phyloP scores from a whole-genome alignment of 2,329 filamentous ascomycete species.

The Chalara sp. region DNA sequence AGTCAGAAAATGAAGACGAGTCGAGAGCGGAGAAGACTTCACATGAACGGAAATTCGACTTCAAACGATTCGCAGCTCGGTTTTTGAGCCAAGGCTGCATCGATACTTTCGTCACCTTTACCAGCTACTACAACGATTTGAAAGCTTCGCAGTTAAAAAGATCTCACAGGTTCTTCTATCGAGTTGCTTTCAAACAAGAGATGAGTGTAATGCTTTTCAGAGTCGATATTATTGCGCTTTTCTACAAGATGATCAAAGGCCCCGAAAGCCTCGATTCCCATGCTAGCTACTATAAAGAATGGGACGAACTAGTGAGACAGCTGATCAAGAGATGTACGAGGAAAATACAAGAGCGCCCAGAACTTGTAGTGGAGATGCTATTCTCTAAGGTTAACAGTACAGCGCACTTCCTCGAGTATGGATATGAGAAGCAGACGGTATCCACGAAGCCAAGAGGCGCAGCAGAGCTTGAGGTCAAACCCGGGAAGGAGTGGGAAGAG shows the following conservation, averaged over 20 bases:
- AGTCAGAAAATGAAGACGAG: slow-evolving; percentile 70
- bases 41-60: slow-evolving; percentile 90
- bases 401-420: slow-evolving; percentile 82
- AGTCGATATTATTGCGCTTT: slow-evolving; percentile 80
- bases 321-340: slow-evolving; percentile 75
- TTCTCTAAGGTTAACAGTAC: slow-evolving; percentile 88
- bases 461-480: slow-evolving; percentile 77
- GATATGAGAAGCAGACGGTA: slow-evolving; percentile 72
- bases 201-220: slow-evolving; percentile 83
- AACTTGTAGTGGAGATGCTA: slow-evolving; percentile 82
- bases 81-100: slow-evolving; percentile 82
- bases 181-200: slow-evolving; percentile 90
- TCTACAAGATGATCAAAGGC: slow-evolving; percentile 89
- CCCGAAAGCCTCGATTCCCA: slow-evolving; percentile 66
- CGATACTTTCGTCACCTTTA: slow-evolving; percentile 80
- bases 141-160: slow-evolving; percentile 77
- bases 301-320: slow-evolving; percentile 83
- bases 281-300: slow-evolving; percentile 70
- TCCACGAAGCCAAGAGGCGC: slow-evolving; percentile 61
- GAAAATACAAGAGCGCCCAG: slow-evolving; percentile 79
- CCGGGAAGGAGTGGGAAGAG: slow-evolving; percentile 55
- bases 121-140: slow-evolving; percentile 74
- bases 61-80: slow-evolving; percentile 70
- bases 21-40: slow-evolving; percentile 62
- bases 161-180: slow-evolving; percentile 88